These are phyloP conservation scores for Pisolithus thermaeus DNA, from an alignment of 1,284 basidiomycete genomes.

Conservation along the genomic window DNA sequence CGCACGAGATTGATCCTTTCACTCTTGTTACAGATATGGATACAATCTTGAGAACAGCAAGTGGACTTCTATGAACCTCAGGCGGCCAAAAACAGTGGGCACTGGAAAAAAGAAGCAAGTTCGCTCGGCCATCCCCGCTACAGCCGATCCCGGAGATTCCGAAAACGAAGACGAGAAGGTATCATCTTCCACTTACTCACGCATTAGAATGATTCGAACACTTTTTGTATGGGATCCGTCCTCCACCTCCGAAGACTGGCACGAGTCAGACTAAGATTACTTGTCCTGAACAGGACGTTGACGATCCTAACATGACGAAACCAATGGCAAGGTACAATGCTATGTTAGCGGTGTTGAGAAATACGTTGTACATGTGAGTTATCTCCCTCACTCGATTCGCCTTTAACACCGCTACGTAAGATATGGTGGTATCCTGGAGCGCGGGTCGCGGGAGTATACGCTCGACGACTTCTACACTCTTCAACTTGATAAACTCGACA, in stretches of 20 bases:
- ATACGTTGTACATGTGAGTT: conserved; percentile 79
- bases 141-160: conserved; percentile 24
- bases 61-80: conserved; percentile 77
- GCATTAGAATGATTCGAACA: too few relatives aligned
- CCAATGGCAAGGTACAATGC: conserved; percentile 87
- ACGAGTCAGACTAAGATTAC: neutral
- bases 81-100: conserved; percentile 49
- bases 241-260: neutral
- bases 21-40: conserved; percentile 49
- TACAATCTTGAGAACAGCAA: conserved; percentile 82
- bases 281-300: conserved; percentile 42
- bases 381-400: neutral
- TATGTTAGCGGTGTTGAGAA: conserved; percentile 84
- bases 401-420: conserved; percentile 31
- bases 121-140: conserved; percentile 12
- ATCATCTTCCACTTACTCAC: too few relatives aligned
- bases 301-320: conserved; percentile 66
- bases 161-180: conserved; percentile 24
- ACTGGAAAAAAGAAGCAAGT: conserved; percentile 38
- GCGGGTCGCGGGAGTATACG: conserved; percentile 77
- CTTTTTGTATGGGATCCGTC: neutral
- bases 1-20: too few relatives aligned
- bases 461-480: conserved; percentile 79
- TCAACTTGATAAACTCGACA: conserved; percentile 77
- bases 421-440: conserved; percentile 85